Evolutionary conservation across 2,329 filamentous ascomycete genomes (phyloP), one percentile per base, ranked within the genome.

Genomic region (Biscogniauxia mediterranea): DNA sequence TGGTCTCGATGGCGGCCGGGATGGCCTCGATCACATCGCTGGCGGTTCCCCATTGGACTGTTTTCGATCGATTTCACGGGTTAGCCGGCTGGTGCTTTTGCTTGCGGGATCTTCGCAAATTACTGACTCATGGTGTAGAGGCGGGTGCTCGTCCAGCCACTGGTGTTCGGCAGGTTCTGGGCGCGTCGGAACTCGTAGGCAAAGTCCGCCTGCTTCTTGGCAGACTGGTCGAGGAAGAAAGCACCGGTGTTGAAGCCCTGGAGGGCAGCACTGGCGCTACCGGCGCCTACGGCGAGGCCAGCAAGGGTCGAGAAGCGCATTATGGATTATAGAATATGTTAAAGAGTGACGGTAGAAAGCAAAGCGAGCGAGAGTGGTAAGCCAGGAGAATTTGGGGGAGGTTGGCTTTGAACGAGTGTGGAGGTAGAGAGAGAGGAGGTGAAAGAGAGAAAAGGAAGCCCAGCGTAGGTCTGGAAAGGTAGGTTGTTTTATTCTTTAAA

Each of bases 21-120:
- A 91, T 81, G 38, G 91, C 90, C 74, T 88, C 80, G 70, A 93
- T 74, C 21, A 90, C 89, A 73, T 92, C 61, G 58, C 60, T 70
- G 51, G 69, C 55, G 2, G 71, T 74, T 62, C 69, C 68, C 69
- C 69, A 72, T 67, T 74, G 71, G 59, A 75, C 72, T 74, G 56
- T 25, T 42, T 23, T 23, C n/a, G n/a, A n/a, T n/a, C n/a, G n/a
- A n/a, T 23, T 23, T 23, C 50, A n/a, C 5, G 23, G 9, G 52
- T 69, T 61, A 67, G 65, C 50, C 50, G 25, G 49, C 23, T 57
- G 20, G 8, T 15, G 26, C 11, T 23, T 7, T 23, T n/a, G n/a
- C 9, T 49, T 13, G 21, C 20, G 19, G 32, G 17, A 49, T 42
- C 17, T 11, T 11, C 15, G 17, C 17, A 46, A 26, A n/a, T n/a